phyloP scores from a whole-genome alignment of 2,329 filamentous ascomycete species.

The Ustilaginoidea virens region DNA sequence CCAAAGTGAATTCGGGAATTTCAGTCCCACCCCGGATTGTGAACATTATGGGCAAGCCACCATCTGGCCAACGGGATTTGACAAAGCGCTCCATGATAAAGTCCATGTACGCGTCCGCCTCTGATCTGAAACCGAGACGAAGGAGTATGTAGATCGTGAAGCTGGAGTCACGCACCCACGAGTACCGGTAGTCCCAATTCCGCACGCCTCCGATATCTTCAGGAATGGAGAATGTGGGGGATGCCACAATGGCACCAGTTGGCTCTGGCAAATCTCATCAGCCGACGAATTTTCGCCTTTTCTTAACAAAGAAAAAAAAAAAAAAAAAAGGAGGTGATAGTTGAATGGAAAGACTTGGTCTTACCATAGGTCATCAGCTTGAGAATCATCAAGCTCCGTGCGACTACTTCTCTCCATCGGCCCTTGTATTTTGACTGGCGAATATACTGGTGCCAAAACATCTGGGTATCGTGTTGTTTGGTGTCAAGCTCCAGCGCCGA shows the following conservation, averaged over 20 bases:
- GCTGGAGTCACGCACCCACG: slow-evolving; percentile 62
- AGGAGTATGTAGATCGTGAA: slow-evolving; percentile 68
- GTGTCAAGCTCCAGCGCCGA: slow-evolving; percentile 41
- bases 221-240: slow-evolving; percentile 63
- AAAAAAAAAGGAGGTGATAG: too few species aligned
- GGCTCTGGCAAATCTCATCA: slow-evolving; percentile 37
- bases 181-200: slow-evolving; percentile 63
- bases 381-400: slow-evolving; percentile 55
- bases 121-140: slow-evolving; percentile 57
- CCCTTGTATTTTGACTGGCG: slow-evolving; percentile 55
- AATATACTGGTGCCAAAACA: slow-evolving; percentile 62
- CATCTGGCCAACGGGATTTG: slow-evolving; percentile 41
- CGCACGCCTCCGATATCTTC: slow-evolving; percentile 55
- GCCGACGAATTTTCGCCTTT: too few species aligned
- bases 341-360: too few species aligned
- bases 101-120: slow-evolving; percentile 64
- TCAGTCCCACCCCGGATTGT: slow-evolving; percentile 61
- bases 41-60: slow-evolving; percentile 66
- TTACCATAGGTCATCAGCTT: slow-evolving; percentile 55
- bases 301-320: too few species aligned
- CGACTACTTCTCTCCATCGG: slow-evolving; percentile 56
- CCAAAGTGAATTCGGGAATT: slow-evolving; percentile 53
- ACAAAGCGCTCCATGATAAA: slow-evolving; percentile 61
- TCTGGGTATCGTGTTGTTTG: slow-evolving; percentile 54
- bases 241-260: slow-evolving; percentile 61